Evolutionary conservation across 2,329 filamentous ascomycete genomes (phyloP).

Genomic region (Aschersonia sp.): DNA sequence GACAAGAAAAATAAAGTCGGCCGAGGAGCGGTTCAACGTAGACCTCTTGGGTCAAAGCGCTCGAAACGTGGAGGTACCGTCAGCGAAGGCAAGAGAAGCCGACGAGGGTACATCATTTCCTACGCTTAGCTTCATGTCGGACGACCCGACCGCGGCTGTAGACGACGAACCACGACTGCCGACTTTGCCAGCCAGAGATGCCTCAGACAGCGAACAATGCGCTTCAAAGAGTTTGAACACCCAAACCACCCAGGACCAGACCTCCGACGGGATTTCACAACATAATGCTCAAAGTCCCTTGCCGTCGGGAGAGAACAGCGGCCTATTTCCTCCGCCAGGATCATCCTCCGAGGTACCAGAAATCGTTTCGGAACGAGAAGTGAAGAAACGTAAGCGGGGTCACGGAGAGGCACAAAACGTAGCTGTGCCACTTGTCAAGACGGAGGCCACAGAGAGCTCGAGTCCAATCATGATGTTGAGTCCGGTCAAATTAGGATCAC

Average conservation of each 20-base stretch:
- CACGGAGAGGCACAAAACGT: slow-evolving; percentile 10
- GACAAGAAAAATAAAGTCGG: slow-evolving; percentile 24
- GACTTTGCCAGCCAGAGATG: neutral
- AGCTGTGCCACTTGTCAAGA: slow-evolving; percentile 24
- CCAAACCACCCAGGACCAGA: slow-evolving; percentile 15
- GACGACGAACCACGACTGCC: slow-evolving; percentile 2
- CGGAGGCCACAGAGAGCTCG: slow-evolving; percentile 17
- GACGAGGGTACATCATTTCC: slow-evolving; percentile 1
- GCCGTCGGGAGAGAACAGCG: slow-evolving; percentile 1
- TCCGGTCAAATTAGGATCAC: slow-evolving; percentile 16
- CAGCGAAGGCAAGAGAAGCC: slow-evolving; percentile 1
- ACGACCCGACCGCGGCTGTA: neutral
- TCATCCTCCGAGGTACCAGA: slow-evolving; percentile 38
- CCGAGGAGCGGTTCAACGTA: slow-evolving; percentile 24
- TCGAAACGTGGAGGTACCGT: slow-evolving; percentile 1
- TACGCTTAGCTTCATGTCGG: slow-evolving; percentile 2
- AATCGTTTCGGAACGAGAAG: slow-evolving; percentile 32
- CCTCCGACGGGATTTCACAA: slow-evolving; percentile 9
- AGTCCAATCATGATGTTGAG: slow-evolving; percentile 13
- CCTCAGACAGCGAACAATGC: neutral
- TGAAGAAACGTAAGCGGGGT: slow-evolving; percentile 31
- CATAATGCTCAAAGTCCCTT: slow-evolving; percentile 10
- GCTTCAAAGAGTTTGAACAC: slow-evolving; percentile 7
- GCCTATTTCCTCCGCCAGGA: slow-evolving; percentile 29
- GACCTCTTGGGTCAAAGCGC: slow-evolving; percentile 11